phyloP scores from a whole-genome alignment of 2,329 filamentous ascomycete genomes.

The Neurospora sp. region DNA sequence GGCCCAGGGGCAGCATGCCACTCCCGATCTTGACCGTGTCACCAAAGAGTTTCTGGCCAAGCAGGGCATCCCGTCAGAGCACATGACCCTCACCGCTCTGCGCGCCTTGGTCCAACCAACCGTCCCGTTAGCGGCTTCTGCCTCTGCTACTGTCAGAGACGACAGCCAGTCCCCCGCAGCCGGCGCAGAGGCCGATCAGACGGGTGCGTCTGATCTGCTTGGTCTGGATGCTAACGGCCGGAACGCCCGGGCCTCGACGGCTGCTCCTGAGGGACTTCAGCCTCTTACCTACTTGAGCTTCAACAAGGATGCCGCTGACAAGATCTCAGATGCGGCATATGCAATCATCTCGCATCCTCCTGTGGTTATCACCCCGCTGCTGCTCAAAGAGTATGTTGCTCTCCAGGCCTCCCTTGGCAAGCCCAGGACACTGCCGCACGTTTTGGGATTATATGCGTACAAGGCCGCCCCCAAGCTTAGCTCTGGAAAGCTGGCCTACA shows the following conservation, averaged over 20 bases:
- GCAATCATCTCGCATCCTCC: conserved; percentile 62
- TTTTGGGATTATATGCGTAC: conserved; percentile 72
- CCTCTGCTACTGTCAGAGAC: conserved; percentile 3
- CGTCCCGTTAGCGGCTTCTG: conserved; percentile 21
- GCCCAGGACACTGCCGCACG: conserved; percentile 67
- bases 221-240: conserved; percentile 12
- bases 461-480: conserved; percentile 64
- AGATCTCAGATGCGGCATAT: conserved; percentile 54
- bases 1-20: conserved; percentile 1
- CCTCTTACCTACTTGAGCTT: neutral
- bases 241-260: conserved; percentile 5
- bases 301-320: conserved; percentile 33
- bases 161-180: conserved; percentile 26
- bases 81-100: conserved; percentile 34
- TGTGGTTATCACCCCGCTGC: conserved; percentile 67
- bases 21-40: conserved; percentile 32
- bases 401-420: conserved; percentile 65
- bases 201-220: conserved; percentile 12
- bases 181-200: conserved; percentile 25
- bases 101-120: conserved; percentile 36
- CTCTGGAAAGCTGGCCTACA: conserved; percentile 50
- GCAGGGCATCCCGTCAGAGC: conserved; percentile 34
- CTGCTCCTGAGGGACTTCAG: neutral
- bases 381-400: conserved; percentile 66
- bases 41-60: conserved; percentile 34